Base-by-base conservation (phyloP, 805 yeast species). In the Clavispora fructus region DNA sequence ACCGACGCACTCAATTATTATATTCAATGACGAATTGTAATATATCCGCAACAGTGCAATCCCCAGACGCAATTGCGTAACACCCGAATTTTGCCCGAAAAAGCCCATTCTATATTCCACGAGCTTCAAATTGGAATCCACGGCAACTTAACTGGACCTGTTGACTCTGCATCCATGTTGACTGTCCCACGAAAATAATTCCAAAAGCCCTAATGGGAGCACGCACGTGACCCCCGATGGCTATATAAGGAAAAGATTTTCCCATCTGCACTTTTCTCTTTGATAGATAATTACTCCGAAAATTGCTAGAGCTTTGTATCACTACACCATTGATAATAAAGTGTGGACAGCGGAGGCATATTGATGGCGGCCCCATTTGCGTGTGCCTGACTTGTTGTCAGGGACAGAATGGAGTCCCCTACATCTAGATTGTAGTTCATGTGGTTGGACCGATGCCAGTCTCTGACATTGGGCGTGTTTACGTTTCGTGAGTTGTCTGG, bases 281-380 rank as follows among this genome's bases (percentile, higher is more conserved):
- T 50, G 55, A 46, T 49, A 43, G 66, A 65, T 63, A 63, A 54
- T 48, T 47, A 38, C 73, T 67, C 69, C 70, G 70, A 63, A 55
- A 46, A 49, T 54, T 55, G 72, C 59, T 71, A 71, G 75, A 71
- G 74, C 75, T 70, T 65, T 57, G 54, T 59, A 59, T 52, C 55
- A 53, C 29, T 29, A 45, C 54, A 23, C 58, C 43, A 51, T 63
- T 60, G 62, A 51, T 63, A 53, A 13, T 56, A 55, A 61, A 67
- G 75, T 71, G 74, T 71, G 75, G 75, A 71, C 74, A 70, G 66
- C 71, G 73, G 74, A 71, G 75, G 59, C 61, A 70, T 42, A 70
- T 30, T 37, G n/a, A 50, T 11, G 43, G 37, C 13, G 12, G 28
- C 23, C 30, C 10, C 29, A 26, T 39, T 39, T 28, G 41, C 25